phyloP scores from a whole-genome alignment of 2,329 filamentous ascomycete genomes.

The Colletotrichum simmondsii region DNA sequence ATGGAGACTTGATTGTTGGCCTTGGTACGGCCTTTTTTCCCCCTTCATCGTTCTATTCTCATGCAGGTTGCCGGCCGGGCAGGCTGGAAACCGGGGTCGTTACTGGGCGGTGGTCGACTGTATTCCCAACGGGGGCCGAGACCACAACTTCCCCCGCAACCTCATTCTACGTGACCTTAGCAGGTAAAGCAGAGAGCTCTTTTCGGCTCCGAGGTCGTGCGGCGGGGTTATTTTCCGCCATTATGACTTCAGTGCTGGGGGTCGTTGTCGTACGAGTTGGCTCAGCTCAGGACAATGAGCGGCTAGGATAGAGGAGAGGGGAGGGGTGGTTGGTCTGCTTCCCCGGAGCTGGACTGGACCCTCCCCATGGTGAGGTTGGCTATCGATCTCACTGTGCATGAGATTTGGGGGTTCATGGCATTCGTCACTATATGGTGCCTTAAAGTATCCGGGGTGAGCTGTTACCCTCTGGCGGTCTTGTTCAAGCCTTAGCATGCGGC shows the following conservation, averaged over 20 bases:
- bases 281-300: not conserved
- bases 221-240: not conserved
- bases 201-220: not conserved
- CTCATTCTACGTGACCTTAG: not conserved
- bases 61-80: not conserved
- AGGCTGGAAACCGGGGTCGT: not conserved
- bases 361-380: not conserved
- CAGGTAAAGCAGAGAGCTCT: not conserved
- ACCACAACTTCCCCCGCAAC: not conserved
- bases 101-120: not conserved
- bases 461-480: not conserved
- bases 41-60: not conserved
- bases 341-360: not conserved
- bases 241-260: constrained; percentile 4
- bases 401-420: not conserved
- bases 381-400: not conserved
- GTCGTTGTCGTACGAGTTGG: not conserved
- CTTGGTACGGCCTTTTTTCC: not conserved
- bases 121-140: not conserved
- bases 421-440: not conserved
- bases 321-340: not conserved
- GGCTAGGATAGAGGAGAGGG: not conserved
- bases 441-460: too few species aligned
- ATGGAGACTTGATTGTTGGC: not conserved
- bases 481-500: not conserved